phyloP scores from a whole-genome alignment of 2,329 filamentous ascomycete species.

The Xylariales sp. region DNA sequence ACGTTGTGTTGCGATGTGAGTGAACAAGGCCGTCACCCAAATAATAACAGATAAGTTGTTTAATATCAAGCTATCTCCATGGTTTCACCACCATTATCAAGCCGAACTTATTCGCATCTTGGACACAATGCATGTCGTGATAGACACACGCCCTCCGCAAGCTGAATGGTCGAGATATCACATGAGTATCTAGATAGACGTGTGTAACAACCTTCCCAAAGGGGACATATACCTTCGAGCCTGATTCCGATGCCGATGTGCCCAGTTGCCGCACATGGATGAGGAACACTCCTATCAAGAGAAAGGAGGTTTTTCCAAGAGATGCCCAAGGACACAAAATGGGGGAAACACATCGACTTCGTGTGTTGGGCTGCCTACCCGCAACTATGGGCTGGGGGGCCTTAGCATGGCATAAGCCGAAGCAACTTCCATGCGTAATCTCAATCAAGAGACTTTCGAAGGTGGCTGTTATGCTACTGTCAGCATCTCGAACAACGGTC shows the following conservation, averaged over 20 bases:
- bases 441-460: too few species aligned
- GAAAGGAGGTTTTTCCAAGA: slow-evolving; percentile 2
- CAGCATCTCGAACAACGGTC: too few species aligned
- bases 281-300: neutral
- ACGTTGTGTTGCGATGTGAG: slow-evolving; percentile 1
- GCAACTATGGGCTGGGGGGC: too few species aligned
- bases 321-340: neutral
- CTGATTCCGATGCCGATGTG: neutral
- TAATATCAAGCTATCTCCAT: too few species aligned
- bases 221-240: slow-evolving; percentile 1
- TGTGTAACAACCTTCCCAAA: slow-evolving; percentile 5
- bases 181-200: too few species aligned
- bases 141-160: neutral
- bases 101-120: neutral
- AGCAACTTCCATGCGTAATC: too few species aligned
- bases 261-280: slow-evolving; percentile 1
- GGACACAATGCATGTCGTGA: neutral
- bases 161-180: too few species aligned
- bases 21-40: neutral
- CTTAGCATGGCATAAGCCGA: too few species aligned
- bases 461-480: too few species aligned
- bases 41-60: too few species aligned
- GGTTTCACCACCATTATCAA: neutral
- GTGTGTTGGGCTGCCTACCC: too few species aligned
- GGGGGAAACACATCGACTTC: too few species aligned